These are phyloP conservation scores for Auricularia cornea DNA, from an alignment of 768 basidiomycete genomes.

Conservation along the genomic window DNA sequence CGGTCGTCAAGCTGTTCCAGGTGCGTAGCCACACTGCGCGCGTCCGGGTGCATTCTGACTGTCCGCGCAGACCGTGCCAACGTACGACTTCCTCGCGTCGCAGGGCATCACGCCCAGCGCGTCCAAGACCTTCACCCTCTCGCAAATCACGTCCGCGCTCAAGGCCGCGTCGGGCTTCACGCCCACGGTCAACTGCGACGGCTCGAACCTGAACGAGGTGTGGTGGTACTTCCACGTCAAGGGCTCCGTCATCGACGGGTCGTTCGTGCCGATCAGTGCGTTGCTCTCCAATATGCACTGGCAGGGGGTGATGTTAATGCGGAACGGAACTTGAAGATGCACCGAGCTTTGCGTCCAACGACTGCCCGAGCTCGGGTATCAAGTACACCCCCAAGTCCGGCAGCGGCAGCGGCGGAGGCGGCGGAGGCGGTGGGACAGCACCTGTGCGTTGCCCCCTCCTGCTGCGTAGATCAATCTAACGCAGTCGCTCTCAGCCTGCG, in stretches of 20 bases:
- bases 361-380: constrained; percentile 49
- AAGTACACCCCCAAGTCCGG: constrained; percentile 52
- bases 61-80: constrained; percentile 49
- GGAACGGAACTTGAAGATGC: too few species aligned
- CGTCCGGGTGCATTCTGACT: constrained; percentile 1
- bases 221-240: constrained; percentile 57
- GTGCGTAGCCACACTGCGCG: constrained; percentile 15
- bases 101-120: constrained; percentile 70
- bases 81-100: constrained; percentile 59
- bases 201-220: constrained; percentile 33
- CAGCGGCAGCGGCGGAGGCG: background rate
- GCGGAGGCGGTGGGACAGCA: background rate
- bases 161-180: constrained; percentile 44
- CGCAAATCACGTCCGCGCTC: constrained; percentile 45
- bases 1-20: constrained; percentile 50
- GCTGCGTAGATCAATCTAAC: background rate
- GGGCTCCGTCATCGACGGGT: constrained; percentile 61
- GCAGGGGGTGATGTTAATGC: background rate
- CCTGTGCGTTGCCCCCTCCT: background rate
- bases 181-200: constrained; percentile 40
- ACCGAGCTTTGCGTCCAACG: background rate
- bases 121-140: constrained; percentile 47
- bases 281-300: background rate
- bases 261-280: constrained; percentile 51
- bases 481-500: background rate